Evolutionary conservation across 1,284 basidiomycete species (phyloP), one percentile per base, ranked within the genome.

Genomic region (Ustilago cynodontis): DNA sequence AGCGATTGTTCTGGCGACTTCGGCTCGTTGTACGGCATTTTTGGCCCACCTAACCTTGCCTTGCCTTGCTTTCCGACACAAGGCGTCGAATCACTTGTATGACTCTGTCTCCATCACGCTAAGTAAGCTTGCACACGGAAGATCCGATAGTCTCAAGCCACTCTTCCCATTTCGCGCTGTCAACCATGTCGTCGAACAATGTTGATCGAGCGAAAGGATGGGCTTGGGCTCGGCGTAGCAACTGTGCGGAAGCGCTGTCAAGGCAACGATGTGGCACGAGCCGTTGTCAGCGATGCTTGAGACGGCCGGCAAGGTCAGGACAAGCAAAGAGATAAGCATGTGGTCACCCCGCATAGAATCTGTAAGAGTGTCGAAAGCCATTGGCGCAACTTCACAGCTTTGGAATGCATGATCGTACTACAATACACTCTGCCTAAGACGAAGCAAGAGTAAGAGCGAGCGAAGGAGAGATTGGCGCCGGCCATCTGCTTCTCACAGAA

Each of bases 41-140:
- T 24, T 24, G 33, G 45, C 26, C 13, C 61, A 57, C 54, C 61
- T 64, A 54, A 57, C 61, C 61, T 35, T 64, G 54, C 54, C 61
- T 35, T 64, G 54, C 54, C 53, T 28, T 50, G 54, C 39, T 33
- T 51, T 31, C n/a, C 35, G 53, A 24, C 41, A 43, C 31, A 24
- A 50, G 49, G 49, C 51, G 51, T 53, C 37, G n/a, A n/a, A n/a
- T n/a, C n/a, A n/a, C n/a, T n/a, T n/a, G n/a, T n/a, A n/a, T n/a
- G n/a, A n/a, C n/a, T n/a, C n/a, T n/a, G 26, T 29, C 26, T 26
- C 28, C 49, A n/a, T n/a, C 51, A n/a, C 24, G 37, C 28, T 9
- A 59, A 33, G 37, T 59, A 59, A 50, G 57, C 57, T 20, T 28
- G 20, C 4, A 20, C 22, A n/a, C 54, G 26, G 39, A 22, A 11